phyloP scores from a whole-genome alignment of 352 stramenopile species.

The Phytophthora kernoviae region DNA sequence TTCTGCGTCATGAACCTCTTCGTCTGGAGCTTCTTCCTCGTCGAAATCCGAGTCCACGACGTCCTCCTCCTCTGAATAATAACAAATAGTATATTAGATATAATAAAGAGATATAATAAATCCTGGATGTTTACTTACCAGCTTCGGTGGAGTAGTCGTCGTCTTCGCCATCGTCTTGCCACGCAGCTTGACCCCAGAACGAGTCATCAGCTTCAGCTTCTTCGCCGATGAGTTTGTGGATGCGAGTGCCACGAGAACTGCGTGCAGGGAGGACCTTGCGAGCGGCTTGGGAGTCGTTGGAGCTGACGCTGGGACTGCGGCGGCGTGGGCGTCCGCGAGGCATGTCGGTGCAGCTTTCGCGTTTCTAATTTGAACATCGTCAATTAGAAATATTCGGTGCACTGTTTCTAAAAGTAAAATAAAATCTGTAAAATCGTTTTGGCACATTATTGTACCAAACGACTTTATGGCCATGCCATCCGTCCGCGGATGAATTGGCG shows the following conservation, averaged over 20 bases:
- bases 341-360: background rate
- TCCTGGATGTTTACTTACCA: slow-evolving; percentile 36
- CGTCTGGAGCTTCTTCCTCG: slow-evolving; percentile 77
- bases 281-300: slow-evolving; percentile 8
- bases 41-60: slow-evolving; percentile 91
- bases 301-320: slow-evolving; percentile 15
- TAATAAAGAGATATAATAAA: background rate
- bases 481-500: too few species aligned
- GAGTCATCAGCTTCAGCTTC: slow-evolving; percentile 86
- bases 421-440: too few species aligned
- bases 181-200: slow-evolving; percentile 89
- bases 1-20: slow-evolving; percentile 74
- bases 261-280: slow-evolving; percentile 63
- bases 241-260: slow-evolving; percentile 72
- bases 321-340: slow-evolving; percentile 6
- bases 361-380: background rate
- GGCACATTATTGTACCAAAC: too few species aligned
- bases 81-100: slow-evolving; percentile 9
- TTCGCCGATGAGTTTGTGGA: slow-evolving; percentile 86
- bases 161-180: slow-evolving; percentile 84
- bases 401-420: too few species aligned
- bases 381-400: too few species aligned
- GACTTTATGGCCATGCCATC: too few species aligned
- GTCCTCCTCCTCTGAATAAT: slow-evolving; percentile 81
- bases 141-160: slow-evolving; percentile 90